A percentile compares a stretch with the other conserved stretches of the same genome.
These are phyloP conservation scores for Candida nanaspora DNA, from an alignment of 805 yeast species.

Conservation along the genomic window DNA sequence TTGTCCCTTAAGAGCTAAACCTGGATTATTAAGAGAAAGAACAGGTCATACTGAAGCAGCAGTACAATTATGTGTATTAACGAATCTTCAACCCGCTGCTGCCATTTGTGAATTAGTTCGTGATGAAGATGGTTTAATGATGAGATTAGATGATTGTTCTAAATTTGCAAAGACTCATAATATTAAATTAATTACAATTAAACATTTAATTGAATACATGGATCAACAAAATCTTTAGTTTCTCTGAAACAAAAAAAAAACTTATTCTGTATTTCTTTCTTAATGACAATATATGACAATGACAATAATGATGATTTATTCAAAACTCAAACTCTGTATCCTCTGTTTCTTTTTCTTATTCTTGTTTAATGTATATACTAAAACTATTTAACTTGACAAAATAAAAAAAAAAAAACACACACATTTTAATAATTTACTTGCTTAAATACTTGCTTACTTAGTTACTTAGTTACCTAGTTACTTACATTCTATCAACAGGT, in stretches of 20 bases:
- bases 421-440: not conserved
- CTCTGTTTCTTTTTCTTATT: not conserved
- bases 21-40: conserved; percentile 74
- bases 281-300: too few species aligned
- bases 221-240: conserved; percentile 13
- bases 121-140: conserved; percentile 92
- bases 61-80: conserved; percentile 73
- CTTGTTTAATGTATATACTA: not conserved
- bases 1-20: conserved; percentile 85
- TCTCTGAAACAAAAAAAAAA: too few species aligned
- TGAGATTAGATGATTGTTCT: conserved; percentile 82
- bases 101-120: conserved; percentile 91
- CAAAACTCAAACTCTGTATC: not conserved
- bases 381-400: not conserved
- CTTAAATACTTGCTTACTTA: not conserved
- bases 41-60: conserved; percentile 98
- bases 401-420: not conserved
- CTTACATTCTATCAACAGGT: conserved; percentile 97
- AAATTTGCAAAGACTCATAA: conserved; percentile 55
- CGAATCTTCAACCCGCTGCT: conserved; percentile 79
- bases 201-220: conserved; percentile 57
- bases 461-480: too few species aligned
- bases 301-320: too few species aligned
- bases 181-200: conserved; percentile 72
- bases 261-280: too few species aligned